These are phyloP conservation scores for Heliamphora ciliata DNA, from an alignment of 179 eudicot species.

Conservation along the genomic window DNA sequence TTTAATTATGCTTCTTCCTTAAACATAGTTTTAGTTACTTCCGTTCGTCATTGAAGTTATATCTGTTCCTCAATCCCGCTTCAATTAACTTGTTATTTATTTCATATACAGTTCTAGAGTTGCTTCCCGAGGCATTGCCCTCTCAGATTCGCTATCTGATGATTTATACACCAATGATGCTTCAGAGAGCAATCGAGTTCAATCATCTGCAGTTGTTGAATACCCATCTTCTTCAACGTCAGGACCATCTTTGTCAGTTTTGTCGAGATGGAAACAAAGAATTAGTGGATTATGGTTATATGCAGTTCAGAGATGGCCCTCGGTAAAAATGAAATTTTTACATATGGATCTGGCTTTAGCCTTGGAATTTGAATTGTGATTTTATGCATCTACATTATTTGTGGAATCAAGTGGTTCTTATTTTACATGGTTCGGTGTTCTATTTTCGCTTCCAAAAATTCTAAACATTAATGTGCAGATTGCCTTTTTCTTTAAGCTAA, in stretches of 20 bases:
- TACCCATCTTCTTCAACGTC: conserved; percentile 41
- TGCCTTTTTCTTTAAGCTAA: conserved; percentile 3
- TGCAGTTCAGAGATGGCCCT: conserved; percentile 73
- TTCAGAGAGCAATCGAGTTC: conserved; percentile 28
- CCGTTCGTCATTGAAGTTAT: not conserved
- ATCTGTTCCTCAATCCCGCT: conserved; percentile 7
- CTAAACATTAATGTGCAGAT: not conserved
- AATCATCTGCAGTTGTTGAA: conserved; percentile 27
- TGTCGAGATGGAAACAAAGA: conserved; percentile 52
- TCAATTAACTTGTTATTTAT: conserved; percentile 13
- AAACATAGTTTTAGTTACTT: not conserved
- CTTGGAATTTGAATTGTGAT: not conserved
- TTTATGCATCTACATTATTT: not conserved
- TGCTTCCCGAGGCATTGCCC: conserved; percentile 76
- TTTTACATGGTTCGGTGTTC: not conserved
- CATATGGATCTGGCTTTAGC: not conserved
- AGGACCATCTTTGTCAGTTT: conserved; percentile 30
- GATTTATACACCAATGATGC: conserved; percentile 29
- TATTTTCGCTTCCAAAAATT: not conserved
- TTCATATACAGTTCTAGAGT: conserved; percentile 65
- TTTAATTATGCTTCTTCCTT: conserved; percentile 14
- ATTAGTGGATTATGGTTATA: conserved; percentile 42
- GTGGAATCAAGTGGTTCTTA: not conserved
- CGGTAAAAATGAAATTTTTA: conserved; percentile 34
- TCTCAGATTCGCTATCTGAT: conserved; percentile 56